Conservation (phyloP, 768 basidiomycete species). For the Hericium coralloides region DNA sequence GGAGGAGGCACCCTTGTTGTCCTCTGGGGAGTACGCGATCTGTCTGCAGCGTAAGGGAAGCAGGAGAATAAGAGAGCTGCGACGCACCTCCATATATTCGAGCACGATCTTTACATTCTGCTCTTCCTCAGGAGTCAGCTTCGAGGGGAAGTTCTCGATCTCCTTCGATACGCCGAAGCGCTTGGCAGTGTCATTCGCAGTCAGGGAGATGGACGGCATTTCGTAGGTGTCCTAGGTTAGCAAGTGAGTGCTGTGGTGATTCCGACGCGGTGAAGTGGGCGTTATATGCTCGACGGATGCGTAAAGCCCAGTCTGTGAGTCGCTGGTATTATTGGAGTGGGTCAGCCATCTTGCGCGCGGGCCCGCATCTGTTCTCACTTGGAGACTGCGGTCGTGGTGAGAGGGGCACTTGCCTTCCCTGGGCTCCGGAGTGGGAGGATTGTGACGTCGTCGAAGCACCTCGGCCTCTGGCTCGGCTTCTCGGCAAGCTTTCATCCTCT, state of each 20-base stretch:
- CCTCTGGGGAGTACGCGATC: constrained; percentile 13
- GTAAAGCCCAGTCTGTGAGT: not conserved
- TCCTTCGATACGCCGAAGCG: not conserved
- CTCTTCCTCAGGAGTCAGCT: constrained; percentile 8
- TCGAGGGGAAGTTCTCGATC: constrained; percentile 10
- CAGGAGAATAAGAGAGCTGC: not conserved
- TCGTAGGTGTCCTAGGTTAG: not conserved
- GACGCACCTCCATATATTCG: constrained; percentile 13
- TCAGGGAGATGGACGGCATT: not conserved
- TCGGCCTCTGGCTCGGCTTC: too few species aligned
- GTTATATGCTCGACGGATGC: not conserved
- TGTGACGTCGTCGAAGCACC: too few species aligned
- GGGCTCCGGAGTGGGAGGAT: too few species aligned
- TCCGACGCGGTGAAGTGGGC: not conserved
- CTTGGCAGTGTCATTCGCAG: not conserved
- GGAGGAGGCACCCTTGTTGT: constrained; percentile 10
- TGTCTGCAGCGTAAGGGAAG: not conserved
- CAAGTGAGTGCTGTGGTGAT: not conserved
- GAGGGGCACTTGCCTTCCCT: too few species aligned
- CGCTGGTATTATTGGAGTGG: not conserved
- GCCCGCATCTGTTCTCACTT: too few species aligned
- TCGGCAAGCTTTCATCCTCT: too few species aligned
- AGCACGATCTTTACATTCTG: constrained; percentile 9
- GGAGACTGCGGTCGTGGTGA: too few species aligned
- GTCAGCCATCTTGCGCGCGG: too few species aligned